Conservation (phyloP, 2,329 filamentous ascomycete genomes). For the Cordyceps tenuipes region DNA sequence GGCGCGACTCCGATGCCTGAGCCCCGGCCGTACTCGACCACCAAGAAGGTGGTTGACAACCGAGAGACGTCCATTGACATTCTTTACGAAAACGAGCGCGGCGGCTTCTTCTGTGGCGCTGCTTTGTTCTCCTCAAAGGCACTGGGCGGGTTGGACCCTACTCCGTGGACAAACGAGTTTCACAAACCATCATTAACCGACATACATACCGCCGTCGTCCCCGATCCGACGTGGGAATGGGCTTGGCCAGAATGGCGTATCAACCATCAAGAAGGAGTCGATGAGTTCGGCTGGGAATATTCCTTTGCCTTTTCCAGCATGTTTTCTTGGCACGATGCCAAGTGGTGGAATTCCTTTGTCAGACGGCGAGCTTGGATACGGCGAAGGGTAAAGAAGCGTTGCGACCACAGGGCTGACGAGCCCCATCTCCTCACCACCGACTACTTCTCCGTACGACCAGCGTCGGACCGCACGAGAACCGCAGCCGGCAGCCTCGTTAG, state of each 20-base stretch:
- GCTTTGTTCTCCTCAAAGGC: conserved; percentile 84
- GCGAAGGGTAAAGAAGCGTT: conserved; percentile 58
- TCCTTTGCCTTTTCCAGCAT: conserved; percentile 72
- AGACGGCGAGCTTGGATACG: conserved; percentile 80
- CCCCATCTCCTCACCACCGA: conserved; percentile 63
- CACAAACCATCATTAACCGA: conserved; percentile 53
- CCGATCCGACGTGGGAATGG: conserved; percentile 95
- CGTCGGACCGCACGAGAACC: conserved; percentile 29
- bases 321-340: conserved; percentile 80
- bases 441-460: conserved; percentile 68
- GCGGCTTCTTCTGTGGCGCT: conserved; percentile 79
- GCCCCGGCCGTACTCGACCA: conserved; percentile 26
- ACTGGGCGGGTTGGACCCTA: conserved; percentile 75
- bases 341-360: conserved; percentile 95
- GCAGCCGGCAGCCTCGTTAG: conserved; percentile 27
- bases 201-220: conserved; percentile 82
- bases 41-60: conserved; percentile 25
- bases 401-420: conserved; percentile 37
- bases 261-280: conserved; percentile 63
- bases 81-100: conserved; percentile 91
- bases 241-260: conserved; percentile 58
- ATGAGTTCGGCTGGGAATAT: conserved; percentile 94
- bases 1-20: conserved; percentile 19
- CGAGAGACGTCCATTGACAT: conserved; percentile 65
- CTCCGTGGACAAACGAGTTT: conserved; percentile 72